Conservation (phyloP, 2,329 filamentous ascomycete species). For the Orbilia ellipsospora region DNA sequence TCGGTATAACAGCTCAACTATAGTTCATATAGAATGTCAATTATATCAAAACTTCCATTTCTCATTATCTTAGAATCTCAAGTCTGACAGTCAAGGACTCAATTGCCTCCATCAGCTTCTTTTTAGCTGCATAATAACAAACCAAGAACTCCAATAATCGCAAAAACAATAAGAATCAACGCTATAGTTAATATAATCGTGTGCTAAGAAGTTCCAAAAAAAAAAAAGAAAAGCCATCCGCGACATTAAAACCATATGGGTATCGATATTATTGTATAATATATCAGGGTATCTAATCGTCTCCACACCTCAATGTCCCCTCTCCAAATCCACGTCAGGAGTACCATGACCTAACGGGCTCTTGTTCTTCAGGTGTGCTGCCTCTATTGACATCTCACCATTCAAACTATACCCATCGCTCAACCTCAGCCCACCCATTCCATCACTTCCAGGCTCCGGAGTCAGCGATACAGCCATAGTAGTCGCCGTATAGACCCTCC, state of each 20-base stretch:
- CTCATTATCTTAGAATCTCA: neutral
- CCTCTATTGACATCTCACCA: conserved; percentile 14
- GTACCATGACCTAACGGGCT: conserved; percentile 2
- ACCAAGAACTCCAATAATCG: conserved; percentile 1
- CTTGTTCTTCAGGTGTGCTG: conserved; percentile 3
- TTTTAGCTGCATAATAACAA: neutral
- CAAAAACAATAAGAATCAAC: neutral
- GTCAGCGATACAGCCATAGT: conserved; percentile 39
- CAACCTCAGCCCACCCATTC: conserved; percentile 20
- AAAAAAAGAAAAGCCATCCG: conserved; percentile 8
- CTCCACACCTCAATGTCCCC: conserved; percentile 15
- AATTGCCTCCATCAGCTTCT: neutral
- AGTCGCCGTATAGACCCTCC: conserved; percentile 34
- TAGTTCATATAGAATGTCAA: neutral
- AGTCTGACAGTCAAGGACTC: neutral
- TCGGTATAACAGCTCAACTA: neutral
- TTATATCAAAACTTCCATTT: neutral
- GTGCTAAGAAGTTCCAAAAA: neutral
- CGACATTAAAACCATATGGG: conserved; percentile 19
- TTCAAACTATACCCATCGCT: conserved; percentile 31
- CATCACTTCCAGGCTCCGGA: conserved; percentile 22
- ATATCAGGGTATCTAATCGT: conserved; percentile 4
- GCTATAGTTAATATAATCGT: conserved; percentile 13
- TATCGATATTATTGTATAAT: neutral
- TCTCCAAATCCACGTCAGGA: conserved; percentile 22